phyloP scores from a whole-genome alignment of 352 stramenopile genomes.

The Phytophthora megakarya region DNA sequence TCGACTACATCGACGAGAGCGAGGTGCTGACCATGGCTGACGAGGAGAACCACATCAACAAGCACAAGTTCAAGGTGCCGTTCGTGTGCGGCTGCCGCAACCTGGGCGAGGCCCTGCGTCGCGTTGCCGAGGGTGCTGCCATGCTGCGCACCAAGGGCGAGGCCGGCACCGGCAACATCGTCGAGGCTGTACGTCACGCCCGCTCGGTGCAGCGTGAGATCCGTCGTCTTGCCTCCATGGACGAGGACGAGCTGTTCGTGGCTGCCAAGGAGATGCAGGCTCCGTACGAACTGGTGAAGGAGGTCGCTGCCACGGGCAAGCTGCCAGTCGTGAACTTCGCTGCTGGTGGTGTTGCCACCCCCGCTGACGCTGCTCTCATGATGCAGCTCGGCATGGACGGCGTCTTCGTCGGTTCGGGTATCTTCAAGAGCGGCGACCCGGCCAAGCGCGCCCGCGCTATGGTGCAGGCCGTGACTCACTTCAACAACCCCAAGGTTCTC shows the following conservation, averaged over 20 bases:
- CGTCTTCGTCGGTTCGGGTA: conserved; percentile 98
- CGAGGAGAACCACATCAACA: conserved; percentile 97
- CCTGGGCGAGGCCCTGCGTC: conserved; percentile 95
- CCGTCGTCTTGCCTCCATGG: conserved; percentile 90
- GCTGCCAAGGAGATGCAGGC: conserved; percentile 96
- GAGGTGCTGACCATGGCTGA: conserved; percentile 99
- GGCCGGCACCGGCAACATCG: conserved; percentile 97
- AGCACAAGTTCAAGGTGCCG: conserved; percentile 97
- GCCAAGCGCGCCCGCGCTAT: conserved; percentile 95
- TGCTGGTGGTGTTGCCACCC: conserved; percentile 97
- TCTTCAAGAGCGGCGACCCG: conserved; percentile 97
- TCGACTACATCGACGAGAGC: conserved; percentile 99
- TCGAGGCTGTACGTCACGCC: conserved; percentile 97
- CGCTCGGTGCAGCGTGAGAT: conserved; percentile 94
- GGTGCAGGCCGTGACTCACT: conserved; percentile 97
- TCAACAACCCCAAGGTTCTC: conserved; percentile 96
- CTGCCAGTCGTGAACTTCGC: conserved; percentile 99
- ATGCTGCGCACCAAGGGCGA: conserved; percentile 99
- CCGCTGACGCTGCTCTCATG: conserved; percentile 97
- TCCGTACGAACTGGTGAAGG: conserved; percentile 93
- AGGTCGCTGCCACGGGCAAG: conserved; percentile 90
- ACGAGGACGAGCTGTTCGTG: conserved; percentile 97
- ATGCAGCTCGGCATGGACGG: conserved; percentile 99
- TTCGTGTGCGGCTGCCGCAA: conserved; percentile 99
- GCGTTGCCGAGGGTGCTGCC: conserved; percentile 94